These are phyloP conservation scores for Cercospora zeae-maydis DNA, from an alignment of 2,329 filamentous ascomycete species.

Conservation along the genomic window DNA sequence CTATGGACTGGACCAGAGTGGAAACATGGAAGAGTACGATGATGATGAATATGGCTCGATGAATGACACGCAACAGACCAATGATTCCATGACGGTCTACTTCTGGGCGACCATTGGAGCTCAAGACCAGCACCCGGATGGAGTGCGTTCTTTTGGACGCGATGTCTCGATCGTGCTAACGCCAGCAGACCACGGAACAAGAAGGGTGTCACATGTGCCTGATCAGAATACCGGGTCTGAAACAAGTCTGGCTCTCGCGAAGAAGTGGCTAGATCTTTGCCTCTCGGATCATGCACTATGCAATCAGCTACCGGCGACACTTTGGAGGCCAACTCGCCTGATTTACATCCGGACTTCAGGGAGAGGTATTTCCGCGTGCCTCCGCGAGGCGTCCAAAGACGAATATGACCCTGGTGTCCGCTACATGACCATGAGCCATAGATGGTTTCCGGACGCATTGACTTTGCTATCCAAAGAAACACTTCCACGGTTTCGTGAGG, in stretches of 20 bases:
- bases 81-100: not conserved
- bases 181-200: not conserved
- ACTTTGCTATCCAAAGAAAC: not conserved
- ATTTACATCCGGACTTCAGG: not conserved
- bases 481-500: not conserved
- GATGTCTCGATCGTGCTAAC: not conserved
- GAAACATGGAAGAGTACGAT: not conserved
- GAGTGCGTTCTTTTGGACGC: not conserved
- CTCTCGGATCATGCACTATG: not conserved
- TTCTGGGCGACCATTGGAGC: not conserved
- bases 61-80: not conserved
- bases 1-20: not conserved
- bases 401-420: not conserved
- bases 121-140: not conserved
- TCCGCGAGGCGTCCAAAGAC: not conserved
- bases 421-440: conserved; percentile 5
- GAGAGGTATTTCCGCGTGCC: not conserved
- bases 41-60: not conserved
- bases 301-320: not conserved
- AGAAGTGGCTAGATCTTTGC: not conserved
- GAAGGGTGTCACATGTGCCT: not conserved
- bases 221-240: not conserved
- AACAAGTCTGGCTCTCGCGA: not conserved
- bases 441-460: not conserved
- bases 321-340: not conserved